phyloP scores from a whole-genome alignment of 2,329 filamentous ascomycete genomes.

The Phialocephala sp. region DNA sequence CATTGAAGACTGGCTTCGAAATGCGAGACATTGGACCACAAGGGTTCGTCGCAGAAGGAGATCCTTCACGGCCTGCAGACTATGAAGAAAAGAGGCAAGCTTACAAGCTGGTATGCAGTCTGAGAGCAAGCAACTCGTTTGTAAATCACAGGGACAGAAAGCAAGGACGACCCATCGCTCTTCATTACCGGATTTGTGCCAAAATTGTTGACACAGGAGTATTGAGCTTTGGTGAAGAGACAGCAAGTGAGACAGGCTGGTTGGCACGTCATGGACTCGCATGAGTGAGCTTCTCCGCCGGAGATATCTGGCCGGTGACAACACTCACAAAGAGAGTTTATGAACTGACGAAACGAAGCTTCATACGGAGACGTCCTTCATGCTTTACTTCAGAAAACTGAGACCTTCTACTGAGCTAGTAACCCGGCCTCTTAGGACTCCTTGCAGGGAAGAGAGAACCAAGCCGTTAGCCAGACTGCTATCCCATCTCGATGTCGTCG shows the following conservation, averaged over 20 bases:
- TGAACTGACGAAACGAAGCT: background rate
- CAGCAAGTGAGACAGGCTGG: background rate
- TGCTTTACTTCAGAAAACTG: background rate
- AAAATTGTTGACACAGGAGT: background rate
- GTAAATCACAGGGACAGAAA: constrained; percentile 2
- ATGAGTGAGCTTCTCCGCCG: background rate
- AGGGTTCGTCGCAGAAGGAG: background rate
- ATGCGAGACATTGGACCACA: background rate
- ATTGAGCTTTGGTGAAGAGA: background rate
- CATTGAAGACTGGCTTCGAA: background rate
- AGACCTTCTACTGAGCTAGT: background rate
- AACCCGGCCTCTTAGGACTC: no score
- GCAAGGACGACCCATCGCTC: background rate
- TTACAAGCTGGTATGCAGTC: background rate
- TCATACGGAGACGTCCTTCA: background rate
- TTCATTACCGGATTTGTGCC: background rate
- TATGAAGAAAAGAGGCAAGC: background rate
- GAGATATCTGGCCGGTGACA: background rate
- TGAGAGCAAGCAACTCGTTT: background rate
- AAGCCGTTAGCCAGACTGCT: no score
- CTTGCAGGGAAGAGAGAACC: no score
- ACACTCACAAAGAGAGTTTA: background rate
- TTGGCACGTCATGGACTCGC: background rate
- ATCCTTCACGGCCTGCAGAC: background rate
- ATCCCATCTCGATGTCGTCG: no score